These are phyloP conservation scores for Aspergillus glaucus DNA, from an alignment of 2,329 filamentous ascomycete species.

Conservation along the genomic window DNA sequence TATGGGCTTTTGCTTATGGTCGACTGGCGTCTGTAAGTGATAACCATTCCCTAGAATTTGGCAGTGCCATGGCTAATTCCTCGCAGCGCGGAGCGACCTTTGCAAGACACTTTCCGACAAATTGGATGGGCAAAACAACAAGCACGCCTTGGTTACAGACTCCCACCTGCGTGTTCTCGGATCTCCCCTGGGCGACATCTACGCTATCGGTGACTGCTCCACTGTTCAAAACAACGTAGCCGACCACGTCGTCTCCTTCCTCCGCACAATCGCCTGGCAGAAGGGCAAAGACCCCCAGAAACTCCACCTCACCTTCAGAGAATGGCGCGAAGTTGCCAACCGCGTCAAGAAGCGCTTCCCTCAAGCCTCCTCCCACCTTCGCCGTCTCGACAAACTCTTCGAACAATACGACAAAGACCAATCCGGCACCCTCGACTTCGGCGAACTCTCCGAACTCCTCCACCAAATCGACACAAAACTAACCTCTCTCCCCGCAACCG, in stretches of 20 bases:
- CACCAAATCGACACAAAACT: conserved; percentile 91
- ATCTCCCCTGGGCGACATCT: conserved; percentile 86
- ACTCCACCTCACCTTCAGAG: conserved; percentile 76
- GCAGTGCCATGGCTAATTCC: conserved; percentile 3
- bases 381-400: conserved; percentile 85
- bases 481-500: conserved; percentile 88
- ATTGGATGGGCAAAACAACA: conserved; percentile 74
- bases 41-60: background rate
- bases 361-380: conserved; percentile 79
- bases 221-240: conserved; percentile 97
- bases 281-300: conserved; percentile 83
- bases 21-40: conserved; percentile 68
- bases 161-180: conserved; percentile 84
- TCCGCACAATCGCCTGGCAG: conserved; percentile 85
- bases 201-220: conserved; percentile 90
- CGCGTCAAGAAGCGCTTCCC: conserved; percentile 86
- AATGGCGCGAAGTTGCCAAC: conserved; percentile 80
- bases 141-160: conserved; percentile 88
- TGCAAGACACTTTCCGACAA: conserved; percentile 70
- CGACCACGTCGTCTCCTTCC: conserved; percentile 82
- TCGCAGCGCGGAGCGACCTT: conserved; percentile 66
- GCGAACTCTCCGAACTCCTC: conserved; percentile 81
- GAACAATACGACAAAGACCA: conserved; percentile 88
- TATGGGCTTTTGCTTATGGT: conserved; percentile 96
- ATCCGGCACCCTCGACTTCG: conserved; percentile 87